These are phyloP conservation scores for Durio zibethinus DNA, from an alignment of 345 rosid genomes.

Conservation along the genomic window DNA sequence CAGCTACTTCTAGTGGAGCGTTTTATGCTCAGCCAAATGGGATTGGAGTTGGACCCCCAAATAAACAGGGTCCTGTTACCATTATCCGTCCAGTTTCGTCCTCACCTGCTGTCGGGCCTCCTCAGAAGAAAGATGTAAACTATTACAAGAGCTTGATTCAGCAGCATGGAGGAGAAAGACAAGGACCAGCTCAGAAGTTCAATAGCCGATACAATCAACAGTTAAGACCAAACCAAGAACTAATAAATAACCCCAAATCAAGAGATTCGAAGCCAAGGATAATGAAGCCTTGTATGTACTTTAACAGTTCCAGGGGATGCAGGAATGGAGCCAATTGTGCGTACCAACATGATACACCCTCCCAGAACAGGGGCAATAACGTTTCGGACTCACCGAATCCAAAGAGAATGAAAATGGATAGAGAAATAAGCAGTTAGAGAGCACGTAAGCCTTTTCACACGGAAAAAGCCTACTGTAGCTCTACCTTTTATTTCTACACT, in stretches of 20 bases:
- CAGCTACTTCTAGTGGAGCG: constrained; percentile 43
- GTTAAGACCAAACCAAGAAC: constrained; percentile 45
- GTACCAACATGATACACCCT: constrained; percentile 70
- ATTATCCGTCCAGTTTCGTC: constrained; percentile 32
- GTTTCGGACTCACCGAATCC: constrained; percentile 50
- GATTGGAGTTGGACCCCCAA: constrained; percentile 27
- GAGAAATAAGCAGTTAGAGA: constrained; percentile 67
- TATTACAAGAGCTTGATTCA: constrained; percentile 95
- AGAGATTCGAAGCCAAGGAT: constrained; percentile 65
- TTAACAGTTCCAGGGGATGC: constrained; percentile 88
- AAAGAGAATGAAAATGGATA: constrained; percentile 90
- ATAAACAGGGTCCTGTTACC: constrained; percentile 30
- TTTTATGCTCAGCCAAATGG: constrained; percentile 48
- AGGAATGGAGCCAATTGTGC: constrained; percentile 79
- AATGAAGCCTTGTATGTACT: constrained; percentile 90
- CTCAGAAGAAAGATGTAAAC: constrained; percentile 62
- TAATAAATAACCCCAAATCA: constrained; percentile 47
- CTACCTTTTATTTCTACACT: neutral
- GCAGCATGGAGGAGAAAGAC: constrained; percentile 95
- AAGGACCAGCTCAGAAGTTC: constrained; percentile 52
- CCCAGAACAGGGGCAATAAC: constrained; percentile 50
- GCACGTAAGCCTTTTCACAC: neutral
- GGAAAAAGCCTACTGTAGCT: constrained; percentile 19
- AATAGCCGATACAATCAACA: constrained; percentile 41
- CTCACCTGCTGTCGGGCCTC: constrained; percentile 35